Evolutionary conservation across 2,329 filamentous ascomycete genomes (phyloP).

Genomic region (Aspergillus piperis): DNA sequence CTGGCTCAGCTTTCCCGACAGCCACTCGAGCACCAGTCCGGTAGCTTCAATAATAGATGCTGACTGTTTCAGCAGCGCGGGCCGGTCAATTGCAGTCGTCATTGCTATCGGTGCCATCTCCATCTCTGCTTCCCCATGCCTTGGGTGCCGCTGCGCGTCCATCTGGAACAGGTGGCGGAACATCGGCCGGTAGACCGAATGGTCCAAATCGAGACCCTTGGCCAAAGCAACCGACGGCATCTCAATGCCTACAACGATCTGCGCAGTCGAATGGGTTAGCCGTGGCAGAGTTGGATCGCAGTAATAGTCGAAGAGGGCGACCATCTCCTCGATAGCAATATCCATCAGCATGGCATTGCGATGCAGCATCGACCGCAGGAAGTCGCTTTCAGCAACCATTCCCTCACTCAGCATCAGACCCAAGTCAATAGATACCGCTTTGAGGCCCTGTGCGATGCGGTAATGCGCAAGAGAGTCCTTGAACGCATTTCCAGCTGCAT

Average conservation of each 20-base stretch:
- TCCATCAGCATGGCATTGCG: not conserved
- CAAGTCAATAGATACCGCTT: conserved; percentile 7
- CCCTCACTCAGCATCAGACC: conserved; percentile 3
- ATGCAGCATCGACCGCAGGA: not conserved
- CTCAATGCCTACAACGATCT: not conserved
- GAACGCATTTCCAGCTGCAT: not conserved
- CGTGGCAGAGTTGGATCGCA: conserved; percentile 1
- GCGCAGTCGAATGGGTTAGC: not conserved
- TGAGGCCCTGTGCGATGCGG: not conserved
- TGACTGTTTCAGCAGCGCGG: not conserved
- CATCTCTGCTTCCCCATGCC: not conserved
- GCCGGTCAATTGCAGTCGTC: not conserved
- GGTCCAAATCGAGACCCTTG: not conserved
- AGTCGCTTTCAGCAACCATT: conserved; percentile 1
- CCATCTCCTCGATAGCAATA: conserved; percentile 2
- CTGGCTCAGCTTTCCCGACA: not conserved
- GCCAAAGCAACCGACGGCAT: not conserved
- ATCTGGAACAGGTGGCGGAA: conserved; percentile 4
- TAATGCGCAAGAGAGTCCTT: not conserved
- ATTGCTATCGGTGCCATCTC: not conserved
- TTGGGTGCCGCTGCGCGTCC: not conserved
- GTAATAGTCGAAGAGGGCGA: conserved; percentile 5
- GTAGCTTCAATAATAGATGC: not conserved
- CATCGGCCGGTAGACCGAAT: not conserved
- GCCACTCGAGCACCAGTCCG: not conserved